phyloP scores from a whole-genome alignment of 495 filamentous ascomycete genomes.

The Neurospora sp. region DNA sequence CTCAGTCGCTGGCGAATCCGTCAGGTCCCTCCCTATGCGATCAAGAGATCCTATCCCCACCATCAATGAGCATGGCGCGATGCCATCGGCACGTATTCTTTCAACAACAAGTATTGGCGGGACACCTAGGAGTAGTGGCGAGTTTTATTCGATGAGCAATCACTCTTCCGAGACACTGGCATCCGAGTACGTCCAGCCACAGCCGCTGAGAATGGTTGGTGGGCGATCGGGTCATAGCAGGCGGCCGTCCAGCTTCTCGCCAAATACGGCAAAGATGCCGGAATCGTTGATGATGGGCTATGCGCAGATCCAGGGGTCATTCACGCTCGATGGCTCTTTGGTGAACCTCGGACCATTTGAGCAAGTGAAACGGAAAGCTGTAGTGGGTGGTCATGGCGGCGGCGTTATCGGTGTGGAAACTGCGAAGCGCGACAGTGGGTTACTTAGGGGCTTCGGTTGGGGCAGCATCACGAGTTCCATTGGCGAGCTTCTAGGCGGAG shows the following conservation, averaged over 20 bases:
- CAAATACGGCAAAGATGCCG: conserved; percentile 36
- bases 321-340: conserved; percentile 83
- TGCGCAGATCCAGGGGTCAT: conserved; percentile 86
- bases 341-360: conserved; percentile 87
- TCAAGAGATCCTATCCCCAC: conserved; percentile 30
- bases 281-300: conserved; percentile 97
- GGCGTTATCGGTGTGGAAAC: conserved; percentile 74
- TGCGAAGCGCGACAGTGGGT: conserved; percentile 63
- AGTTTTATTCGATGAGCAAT: conserved; percentile 90
- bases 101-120: conserved; percentile 58
- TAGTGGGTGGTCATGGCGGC: conserved; percentile 76
- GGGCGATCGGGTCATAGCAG: conserved; percentile 48
- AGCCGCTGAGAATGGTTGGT: conserved; percentile 33
- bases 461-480: conserved; percentile 80
- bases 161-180: conserved; percentile 87
- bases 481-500: conserved; percentile 71
- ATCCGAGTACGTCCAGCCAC: conserved; percentile 76
- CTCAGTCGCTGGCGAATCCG: conserved; percentile 15
- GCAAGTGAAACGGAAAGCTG: conserved; percentile 88
- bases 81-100: conserved; percentile 56
- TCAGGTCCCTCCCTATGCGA: conserved; percentile 21
- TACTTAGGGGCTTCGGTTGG: conserved; percentile 83
- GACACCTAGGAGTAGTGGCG: conserved; percentile 79
- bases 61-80: conserved; percentile 46
- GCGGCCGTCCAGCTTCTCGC: conserved; percentile 49